These are phyloP conservation scores for Populus deltoides DNA, from an alignment of 345 rosid species.

Conservation along the genomic window DNA sequence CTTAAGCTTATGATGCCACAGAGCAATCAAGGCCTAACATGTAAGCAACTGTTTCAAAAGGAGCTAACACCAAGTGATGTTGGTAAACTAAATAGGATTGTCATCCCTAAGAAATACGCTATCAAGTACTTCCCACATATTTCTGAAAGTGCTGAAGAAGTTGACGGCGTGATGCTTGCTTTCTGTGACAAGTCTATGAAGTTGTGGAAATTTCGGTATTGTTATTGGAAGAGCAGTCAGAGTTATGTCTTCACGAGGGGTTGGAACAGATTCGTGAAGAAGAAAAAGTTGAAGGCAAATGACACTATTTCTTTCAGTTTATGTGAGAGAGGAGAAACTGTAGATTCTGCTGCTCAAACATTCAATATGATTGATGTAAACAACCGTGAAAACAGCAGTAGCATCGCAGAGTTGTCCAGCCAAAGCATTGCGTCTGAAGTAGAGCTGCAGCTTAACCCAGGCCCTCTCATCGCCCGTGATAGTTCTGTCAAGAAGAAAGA, in stretches of 20 bases:
- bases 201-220: conserved; percentile 75
- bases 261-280: conserved; percentile 73
- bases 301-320: conserved; percentile 49
- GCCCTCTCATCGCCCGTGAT: neutral
- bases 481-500: neutral
- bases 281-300: conserved; percentile 50
- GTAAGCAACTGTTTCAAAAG: conserved; percentile 57
- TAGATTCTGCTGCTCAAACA: neutral
- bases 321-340: conserved; percentile 29
- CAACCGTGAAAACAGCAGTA: neutral
- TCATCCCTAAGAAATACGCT: conserved; percentile 73
- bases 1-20: conserved; percentile 16
- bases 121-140: conserved; percentile 51
- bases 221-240: conserved; percentile 89
- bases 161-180: conserved; percentile 39
- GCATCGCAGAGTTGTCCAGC: neutral
- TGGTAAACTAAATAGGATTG: conserved; percentile 81
- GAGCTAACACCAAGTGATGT: conserved; percentile 86
- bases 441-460: conserved; percentile 13
- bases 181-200: conserved; percentile 67
- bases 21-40: conserved; percentile 22
- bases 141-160: conserved; percentile 13
- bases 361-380: conserved; percentile 44
- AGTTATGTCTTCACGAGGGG: conserved; percentile 88
- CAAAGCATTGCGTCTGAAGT: neutral